These are phyloP conservation scores for Boletus insuetus DNA, from an alignment of 768 basidiomycete species.

Conservation along the genomic window DNA sequence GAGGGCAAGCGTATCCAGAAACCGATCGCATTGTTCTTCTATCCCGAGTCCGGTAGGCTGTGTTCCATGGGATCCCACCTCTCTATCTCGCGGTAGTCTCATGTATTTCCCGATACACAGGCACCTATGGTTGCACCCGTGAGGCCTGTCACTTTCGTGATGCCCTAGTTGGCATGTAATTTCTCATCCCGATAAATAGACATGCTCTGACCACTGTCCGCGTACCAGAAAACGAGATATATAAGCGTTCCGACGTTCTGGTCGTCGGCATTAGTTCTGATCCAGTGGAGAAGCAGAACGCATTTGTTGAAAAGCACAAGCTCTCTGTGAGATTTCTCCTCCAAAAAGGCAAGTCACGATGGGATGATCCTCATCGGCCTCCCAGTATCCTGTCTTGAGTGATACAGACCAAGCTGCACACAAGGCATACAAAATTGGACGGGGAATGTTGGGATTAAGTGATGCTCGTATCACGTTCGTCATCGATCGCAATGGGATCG, in stretches of 20 bases:
- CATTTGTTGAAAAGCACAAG: conserved; percentile 69
- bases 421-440: conserved; percentile 64
- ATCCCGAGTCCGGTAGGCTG: conserved; percentile 60
- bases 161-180: conserved; percentile 57
- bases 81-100: neutral
- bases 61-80: conserved; percentile 4
- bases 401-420: conserved; percentile 62
- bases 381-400: conserved; percentile 75
- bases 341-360: neutral
- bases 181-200: neutral
- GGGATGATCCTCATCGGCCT: neutral
- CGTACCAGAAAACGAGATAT: conserved; percentile 57
- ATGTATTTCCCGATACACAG: conserved; percentile 32
- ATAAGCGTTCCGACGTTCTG: conserved; percentile 59
- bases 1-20: conserved; percentile 35
- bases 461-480: conserved; percentile 72
- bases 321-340: conserved; percentile 49
- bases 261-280: conserved; percentile 78
- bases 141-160: conserved; percentile 84
- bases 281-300: conserved; percentile 66
- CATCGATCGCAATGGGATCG: conserved; percentile 66
- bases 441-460: conserved; percentile 62
- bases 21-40: conserved; percentile 78
- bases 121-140: conserved; percentile 74
- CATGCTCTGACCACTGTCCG: neutral